These are phyloP conservation scores for Paramarasmius palmivorus DNA, from an alignment of 1,284 basidiomycete species.

Conservation along the genomic window DNA sequence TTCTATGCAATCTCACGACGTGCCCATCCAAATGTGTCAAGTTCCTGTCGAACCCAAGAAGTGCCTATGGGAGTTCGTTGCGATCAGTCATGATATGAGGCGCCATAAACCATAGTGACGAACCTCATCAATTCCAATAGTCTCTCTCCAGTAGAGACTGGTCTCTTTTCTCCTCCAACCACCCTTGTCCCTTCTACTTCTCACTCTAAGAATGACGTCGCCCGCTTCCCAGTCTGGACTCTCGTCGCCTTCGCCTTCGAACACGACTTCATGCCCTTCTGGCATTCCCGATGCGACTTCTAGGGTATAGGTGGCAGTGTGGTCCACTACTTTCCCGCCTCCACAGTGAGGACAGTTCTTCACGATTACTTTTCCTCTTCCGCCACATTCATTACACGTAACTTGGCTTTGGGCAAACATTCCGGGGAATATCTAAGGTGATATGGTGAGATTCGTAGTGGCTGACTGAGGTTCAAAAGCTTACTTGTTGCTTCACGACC, in stretches of 20 bases:
- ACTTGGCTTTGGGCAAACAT: constrained; percentile 88
- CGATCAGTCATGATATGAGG: constrained; percentile 2
- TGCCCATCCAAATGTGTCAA: constrained; percentile 90
- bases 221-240: constrained; percentile 91
- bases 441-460: constrained; percentile 31
- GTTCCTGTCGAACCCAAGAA: constrained; percentile 82
- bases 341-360: constrained; percentile 79
- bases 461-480: not conserved
- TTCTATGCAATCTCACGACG: constrained; percentile 67
- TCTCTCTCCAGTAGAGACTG: constrained; percentile 88
- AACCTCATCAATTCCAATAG: constrained; percentile 87
- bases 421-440: constrained; percentile 81
- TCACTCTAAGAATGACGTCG: constrained; percentile 83
- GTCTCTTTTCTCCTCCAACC: constrained; percentile 86
- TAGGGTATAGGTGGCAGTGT: constrained; percentile 79
- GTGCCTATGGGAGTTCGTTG: constrained; percentile 50
- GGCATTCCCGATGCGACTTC: constrained; percentile 86
- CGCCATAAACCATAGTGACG: not conserved
- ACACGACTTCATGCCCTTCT: constrained; percentile 89
- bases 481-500: constrained; percentile 78
- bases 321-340: constrained; percentile 82
- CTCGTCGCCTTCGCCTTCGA: constrained; percentile 93
- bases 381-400: constrained; percentile 79
- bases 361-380: constrained; percentile 79
- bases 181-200: constrained; percentile 74